Evolutionary conservation across 2,329 filamentous ascomycete genomes (phyloP).

Genomic region (Xylariaceae sp.): DNA sequence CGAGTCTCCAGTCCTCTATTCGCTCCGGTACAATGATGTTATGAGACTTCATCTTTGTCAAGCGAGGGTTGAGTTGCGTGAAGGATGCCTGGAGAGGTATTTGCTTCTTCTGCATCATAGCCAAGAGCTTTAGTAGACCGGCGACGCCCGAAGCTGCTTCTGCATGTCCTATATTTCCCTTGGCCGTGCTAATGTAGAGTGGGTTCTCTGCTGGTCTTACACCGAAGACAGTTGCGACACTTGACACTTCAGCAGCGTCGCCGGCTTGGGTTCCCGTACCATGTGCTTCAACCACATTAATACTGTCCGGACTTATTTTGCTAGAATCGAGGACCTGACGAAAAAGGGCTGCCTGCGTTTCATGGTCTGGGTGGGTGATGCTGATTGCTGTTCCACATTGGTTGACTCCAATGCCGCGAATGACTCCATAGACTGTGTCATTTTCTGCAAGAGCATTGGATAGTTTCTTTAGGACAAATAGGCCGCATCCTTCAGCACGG

Average conservation of each 20-base stretch:
- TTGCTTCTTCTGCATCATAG: slow-evolving; percentile 34
- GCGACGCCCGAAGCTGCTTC: slow-evolving; percentile 39
- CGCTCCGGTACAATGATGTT: slow-evolving; percentile 9
- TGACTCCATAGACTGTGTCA: slow-evolving; percentile 27
- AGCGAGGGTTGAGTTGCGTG: slow-evolving; percentile 39
- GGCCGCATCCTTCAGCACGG: slow-evolving; percentile 21
- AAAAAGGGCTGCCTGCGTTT: slow-evolving; percentile 45
- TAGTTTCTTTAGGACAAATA: slow-evolving; percentile 24
- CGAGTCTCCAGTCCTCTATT: slow-evolving; percentile 8
- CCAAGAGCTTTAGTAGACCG: slow-evolving; percentile 36
- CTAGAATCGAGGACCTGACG: slow-evolving; percentile 62
- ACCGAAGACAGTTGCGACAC: slow-evolving; percentile 18
- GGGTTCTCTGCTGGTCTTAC: slow-evolving; percentile 57
- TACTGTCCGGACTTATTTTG: slow-evolving; percentile 62
- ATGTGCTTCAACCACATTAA: slow-evolving; percentile 70
- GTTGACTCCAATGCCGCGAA: slow-evolving; percentile 26
- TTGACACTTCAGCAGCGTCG: slow-evolving; percentile 63
- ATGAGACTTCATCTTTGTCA: slow-evolving; percentile 1
- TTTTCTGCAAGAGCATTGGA: slow-evolving; percentile 25
- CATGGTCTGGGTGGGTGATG: slow-evolving; percentile 34
- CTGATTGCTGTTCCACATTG: slow-evolving; percentile 31
- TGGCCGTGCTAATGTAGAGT: slow-evolving; percentile 43
- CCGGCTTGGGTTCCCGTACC: slow-evolving; percentile 72
- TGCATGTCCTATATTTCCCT: slow-evolving; percentile 37
- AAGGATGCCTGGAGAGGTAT: slow-evolving; percentile 36